Evolutionary conservation across 2,329 filamentous ascomycete species (phyloP), one percentile per base, ranked within the genome.

Genomic region (Beauveria australis): DNA sequence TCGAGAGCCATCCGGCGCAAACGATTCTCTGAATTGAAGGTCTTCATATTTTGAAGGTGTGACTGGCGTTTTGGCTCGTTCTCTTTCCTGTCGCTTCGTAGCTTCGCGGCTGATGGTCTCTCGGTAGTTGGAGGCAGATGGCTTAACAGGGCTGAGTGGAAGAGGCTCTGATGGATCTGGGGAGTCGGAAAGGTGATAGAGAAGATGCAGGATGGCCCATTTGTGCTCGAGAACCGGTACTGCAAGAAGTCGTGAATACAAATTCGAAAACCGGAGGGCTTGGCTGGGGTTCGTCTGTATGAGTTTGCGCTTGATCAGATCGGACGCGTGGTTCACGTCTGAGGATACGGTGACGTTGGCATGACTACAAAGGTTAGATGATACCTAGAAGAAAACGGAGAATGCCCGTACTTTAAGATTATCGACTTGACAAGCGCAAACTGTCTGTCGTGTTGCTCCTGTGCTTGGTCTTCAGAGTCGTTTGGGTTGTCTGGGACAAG

Each of bases 161-260:
- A 77, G 71, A 48, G 79, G 81, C 59, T 82, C 79, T 66, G 74
- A 77, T 2, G 82, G 81, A 62, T 84, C 78, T 40, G 81, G 80
- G 3, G 83, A 85, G 69, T 92, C 89, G 63, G 90, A 86, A 53
- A 97, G 82, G 67, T 91, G 87, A 72, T 94, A 89, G 47, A 99
- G 83, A 47, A 99, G 85, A 72, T 95, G 95, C 22, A 99, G 80
- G 65, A 99, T 97, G 3, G 89, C 91, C 92, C 92, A 97, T 81
- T 99, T 99, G 74, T 96, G 89, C 68, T 90, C 89, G 49, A 99
- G 81, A 6, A 97, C 92, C 0, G 92, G 92, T 65, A 97, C 86
- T n/a, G 91, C 89, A 28, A 97, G 80, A 19, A 99, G 82, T 61
- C 91, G 84, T 40, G 91, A 91, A 75, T 97, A 96, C 30, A 99